Base-by-base conservation (phyloP, 2,329 filamentous ascomycete genomes). In the Verticillium nubilum region DNA sequence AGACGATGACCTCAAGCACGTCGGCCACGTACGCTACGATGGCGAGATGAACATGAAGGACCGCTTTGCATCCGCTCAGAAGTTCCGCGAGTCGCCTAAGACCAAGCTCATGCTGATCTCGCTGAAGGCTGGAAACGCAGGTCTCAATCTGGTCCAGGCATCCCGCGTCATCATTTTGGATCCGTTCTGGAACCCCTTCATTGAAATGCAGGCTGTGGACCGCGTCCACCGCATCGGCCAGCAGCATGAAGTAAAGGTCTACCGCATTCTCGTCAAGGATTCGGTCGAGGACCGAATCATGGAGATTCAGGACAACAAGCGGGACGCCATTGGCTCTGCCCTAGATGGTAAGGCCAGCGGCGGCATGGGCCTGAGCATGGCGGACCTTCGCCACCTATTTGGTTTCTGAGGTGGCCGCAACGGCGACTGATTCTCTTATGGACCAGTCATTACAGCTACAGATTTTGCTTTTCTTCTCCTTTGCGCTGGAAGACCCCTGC, bases 121-220 rank as follows among this genome's bases (percentile, higher is more conserved):
- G 1, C 78, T 94, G 55, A 91, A 91, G 67, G 90, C 91, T 1
- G 91, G 91, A 33, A 94, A 94, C 66, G 87, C 92, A 0, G 93
- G 93, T 1, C 82, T 97, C 53, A 97, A 97, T 68, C 81, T 97
- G 25, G 91, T 89, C 42, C 85, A 86, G 19, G 93, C 92, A 0
- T 91, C 87, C 1, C 88, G 92, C 63, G 91, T 97, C 65, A 91
- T 97, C 72, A 90, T 97, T 64, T 86, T 96, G 69, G 92, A 97
- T 70, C 92, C 92, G 0, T 96, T 96, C 76, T 97, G 92, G 91
- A 97, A 97, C 64, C 93, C 92, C 0, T 96, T 89, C 69, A 89
- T 96, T 55, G 93, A 97, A 74, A 91, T 92, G 73, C 93, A 97
- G 74, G 93, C 93, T 4, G 88, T 97, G 56, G 93, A 96, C 71